Conservation (phyloP, 768 basidiomycete species). For the Tylopilus vinaceipallidus region DNA sequence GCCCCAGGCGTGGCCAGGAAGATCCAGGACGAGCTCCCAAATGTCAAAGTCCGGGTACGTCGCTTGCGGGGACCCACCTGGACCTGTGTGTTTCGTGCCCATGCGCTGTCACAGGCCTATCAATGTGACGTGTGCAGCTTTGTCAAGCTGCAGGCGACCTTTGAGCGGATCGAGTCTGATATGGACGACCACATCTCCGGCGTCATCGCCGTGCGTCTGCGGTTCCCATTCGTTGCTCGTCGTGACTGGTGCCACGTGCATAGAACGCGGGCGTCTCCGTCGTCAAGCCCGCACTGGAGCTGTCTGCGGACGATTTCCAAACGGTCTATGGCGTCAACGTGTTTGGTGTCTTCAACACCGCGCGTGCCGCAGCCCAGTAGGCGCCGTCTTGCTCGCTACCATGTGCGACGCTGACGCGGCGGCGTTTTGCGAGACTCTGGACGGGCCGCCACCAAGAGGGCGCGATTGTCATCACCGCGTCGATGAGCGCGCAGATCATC, state of each 20-base stretch:
- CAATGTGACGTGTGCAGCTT: conserved; percentile 58
- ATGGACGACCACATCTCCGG: conserved; percentile 47
- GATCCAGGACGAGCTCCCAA: conserved; percentile 45
- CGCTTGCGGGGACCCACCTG: no score
- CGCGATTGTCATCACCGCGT: conserved; percentile 63
- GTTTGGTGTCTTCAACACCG: conserved; percentile 63
- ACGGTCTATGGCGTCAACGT: conserved; percentile 59
- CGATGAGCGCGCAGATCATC: conserved; percentile 68
- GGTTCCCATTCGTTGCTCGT: rapidly evolving
- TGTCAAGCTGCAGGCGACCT: conserved; percentile 40
- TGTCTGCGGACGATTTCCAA: conserved; percentile 54
- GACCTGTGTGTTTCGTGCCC: rapidly evolving
- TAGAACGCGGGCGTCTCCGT: conserved; percentile 65
- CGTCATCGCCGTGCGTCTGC: conserved; percentile 53
- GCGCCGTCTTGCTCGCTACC: neutral
- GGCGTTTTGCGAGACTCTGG: conserved; percentile 45
- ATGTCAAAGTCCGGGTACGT: conserved; percentile 39
- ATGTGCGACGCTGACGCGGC: neutral
- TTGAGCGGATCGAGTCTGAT: conserved; percentile 49
- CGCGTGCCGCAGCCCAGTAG: conserved; percentile 55
- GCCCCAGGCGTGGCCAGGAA: conserved; percentile 47
- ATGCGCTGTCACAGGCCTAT: conserved; percentile 44
- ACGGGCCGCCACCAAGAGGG: conserved; percentile 33
- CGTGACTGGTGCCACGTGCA: neutral
- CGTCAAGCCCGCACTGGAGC: conserved; percentile 58